phyloP scores from a whole-genome alignment of 441 rosid species.

The Adansonia rubrostipa region DNA sequence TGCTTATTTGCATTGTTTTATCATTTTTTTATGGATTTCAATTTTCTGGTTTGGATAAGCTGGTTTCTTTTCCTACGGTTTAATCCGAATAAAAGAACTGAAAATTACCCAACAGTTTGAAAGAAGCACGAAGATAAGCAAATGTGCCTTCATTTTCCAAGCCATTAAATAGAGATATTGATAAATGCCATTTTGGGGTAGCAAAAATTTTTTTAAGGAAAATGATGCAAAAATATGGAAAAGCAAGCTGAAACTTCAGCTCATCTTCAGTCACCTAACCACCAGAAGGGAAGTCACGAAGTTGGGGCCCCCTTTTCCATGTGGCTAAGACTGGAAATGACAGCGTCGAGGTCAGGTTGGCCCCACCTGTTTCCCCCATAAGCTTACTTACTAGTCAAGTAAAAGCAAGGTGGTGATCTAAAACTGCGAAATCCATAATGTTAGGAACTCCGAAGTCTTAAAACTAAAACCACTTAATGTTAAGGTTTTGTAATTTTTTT shows the following conservation, averaged over 20 bases:
- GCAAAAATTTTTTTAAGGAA: not conserved
- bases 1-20: not conserved
- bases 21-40: not conserved
- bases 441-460: too few species aligned
- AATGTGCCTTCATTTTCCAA: not conserved
- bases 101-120: not conserved
- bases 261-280: not conserved
- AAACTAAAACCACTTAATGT: too few species aligned
- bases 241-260: not conserved
- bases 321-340: not conserved
- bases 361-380: constrained; percentile 10
- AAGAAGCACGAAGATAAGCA: not conserved
- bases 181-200: not conserved
- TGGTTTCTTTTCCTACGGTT: not conserved
- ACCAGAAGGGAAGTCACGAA: not conserved
- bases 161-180: not conserved
- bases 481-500: too few species aligned
- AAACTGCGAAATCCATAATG: too few species aligned
- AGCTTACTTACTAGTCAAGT: not conserved
- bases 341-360: not conserved
- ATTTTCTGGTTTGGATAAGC: not conserved
- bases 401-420: not conserved
- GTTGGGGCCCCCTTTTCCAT: not conserved
- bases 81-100: not conserved
- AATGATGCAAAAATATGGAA: not conserved